These are phyloP conservation scores for Dendrothele bispora DNA, from an alignment of 768 basidiomycete genomes.

Conservation along the genomic window DNA sequence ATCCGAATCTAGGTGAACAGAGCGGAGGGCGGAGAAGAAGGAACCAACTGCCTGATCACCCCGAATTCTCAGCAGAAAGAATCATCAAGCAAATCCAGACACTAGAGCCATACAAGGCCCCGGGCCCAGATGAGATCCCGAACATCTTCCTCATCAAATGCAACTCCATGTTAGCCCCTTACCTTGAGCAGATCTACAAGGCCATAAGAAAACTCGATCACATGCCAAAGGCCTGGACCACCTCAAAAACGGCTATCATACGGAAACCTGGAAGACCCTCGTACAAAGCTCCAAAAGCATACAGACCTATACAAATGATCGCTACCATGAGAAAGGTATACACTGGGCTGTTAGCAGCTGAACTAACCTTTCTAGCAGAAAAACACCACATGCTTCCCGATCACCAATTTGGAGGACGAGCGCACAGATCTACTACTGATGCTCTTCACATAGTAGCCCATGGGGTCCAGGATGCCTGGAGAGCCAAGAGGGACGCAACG, in stretches of 20 bases:
- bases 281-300: not conserved
- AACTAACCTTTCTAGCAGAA: constrained; percentile 13
- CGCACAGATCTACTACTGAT: constrained; percentile 27
- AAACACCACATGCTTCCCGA: constrained; percentile 17
- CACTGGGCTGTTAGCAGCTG: constrained; percentile 16
- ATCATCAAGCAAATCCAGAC: constrained; percentile 13
- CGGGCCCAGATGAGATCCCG: constrained; percentile 12
- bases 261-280: not conserved
- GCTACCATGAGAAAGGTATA: not conserved
- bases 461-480: constrained; percentile 21
- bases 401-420: constrained; percentile 27
- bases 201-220: not conserved
- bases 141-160: constrained; percentile 8
- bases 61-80: not conserved
- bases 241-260: not conserved
- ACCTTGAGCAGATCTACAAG: not conserved
- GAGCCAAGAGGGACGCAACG: constrained; percentile 18
- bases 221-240: not conserved
- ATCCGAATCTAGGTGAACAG: not conserved
- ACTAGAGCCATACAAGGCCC: constrained; percentile 19
- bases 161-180: not conserved
- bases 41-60: not conserved
- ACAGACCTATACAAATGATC: not conserved
- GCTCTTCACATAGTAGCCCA: constrained; percentile 21
- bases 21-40: constrained; percentile 10